Conservation (phyloP, 148 eudicot species). For the Bassia scoparia region DNA sequence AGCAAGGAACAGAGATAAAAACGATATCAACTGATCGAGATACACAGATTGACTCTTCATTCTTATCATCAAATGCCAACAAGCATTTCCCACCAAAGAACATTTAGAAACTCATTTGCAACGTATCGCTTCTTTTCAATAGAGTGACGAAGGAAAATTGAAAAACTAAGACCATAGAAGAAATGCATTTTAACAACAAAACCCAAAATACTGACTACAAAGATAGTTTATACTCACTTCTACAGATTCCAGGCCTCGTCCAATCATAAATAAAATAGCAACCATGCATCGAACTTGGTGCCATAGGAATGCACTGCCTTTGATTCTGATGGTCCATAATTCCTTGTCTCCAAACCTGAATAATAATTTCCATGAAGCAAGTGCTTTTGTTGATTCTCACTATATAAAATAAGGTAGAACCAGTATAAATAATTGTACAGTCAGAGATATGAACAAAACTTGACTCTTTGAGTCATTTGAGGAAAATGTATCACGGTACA, state of each 20-base stretch:
- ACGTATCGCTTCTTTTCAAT: neutral
- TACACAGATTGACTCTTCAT: neutral
- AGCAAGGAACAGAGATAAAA: neutral
- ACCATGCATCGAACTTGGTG: conserved; percentile 99
- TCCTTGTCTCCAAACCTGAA: conserved; percentile 61
- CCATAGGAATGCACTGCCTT: conserved; percentile 96
- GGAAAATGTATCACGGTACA: neutral
- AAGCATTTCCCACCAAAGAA: neutral
- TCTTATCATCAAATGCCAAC: neutral
- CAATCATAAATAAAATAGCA: conserved; percentile 83
- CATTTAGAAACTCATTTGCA: conserved; percentile 3
- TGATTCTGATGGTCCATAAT: conserved; percentile 69
- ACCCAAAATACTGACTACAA: conserved; percentile 11
- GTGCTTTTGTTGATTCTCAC: neutral
- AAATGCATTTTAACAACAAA: neutral
- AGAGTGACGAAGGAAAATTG: neutral
- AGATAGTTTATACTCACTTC: conserved; percentile 49
- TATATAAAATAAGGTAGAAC: neutral
- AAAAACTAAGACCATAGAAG: neutral
- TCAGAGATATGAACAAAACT: neutral
- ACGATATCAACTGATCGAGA: neutral
- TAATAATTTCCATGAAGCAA: conserved; percentile 12
- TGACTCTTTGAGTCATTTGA: neutral
- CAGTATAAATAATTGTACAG: neutral
- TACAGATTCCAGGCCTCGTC: conserved; percentile 74